Evolutionary conservation across 2,329 filamentous ascomycete genomes (phyloP), one percentile per base, ranked within the genome.

Genomic region (Pseudocercospora vitis): DNA sequence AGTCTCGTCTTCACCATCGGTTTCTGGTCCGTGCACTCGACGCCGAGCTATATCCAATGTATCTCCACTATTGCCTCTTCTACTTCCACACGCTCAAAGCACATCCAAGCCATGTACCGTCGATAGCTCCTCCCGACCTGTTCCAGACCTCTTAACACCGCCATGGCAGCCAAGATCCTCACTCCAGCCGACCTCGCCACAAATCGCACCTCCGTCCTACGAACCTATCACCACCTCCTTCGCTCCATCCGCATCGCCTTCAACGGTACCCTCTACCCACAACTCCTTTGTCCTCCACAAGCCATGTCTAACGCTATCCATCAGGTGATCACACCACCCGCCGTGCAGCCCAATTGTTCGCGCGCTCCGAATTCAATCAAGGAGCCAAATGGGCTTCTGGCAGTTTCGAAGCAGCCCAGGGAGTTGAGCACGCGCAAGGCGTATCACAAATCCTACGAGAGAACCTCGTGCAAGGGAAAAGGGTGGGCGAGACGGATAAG

Each of bases 231-330:
- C 67, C 80, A 87, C 62, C 76, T 97, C 35, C 78, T 95, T 64
- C 90, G 92, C 58, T 88, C 91, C 18, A 84, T 89, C 28, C 80
- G 85, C 60, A 78, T 95, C 60, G 91, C 91, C 56, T 99, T 99
- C 70, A 77, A 86, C 76, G 89, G 91, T 92, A 46, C 39, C 19
- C 7, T 32, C 29, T 32, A 9, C 7, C 64, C 11, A 53, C 39
- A 9, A 2, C 37, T 9, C 8, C 16, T 19, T 7, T 16, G 21
- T 28, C 35, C 23, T 3, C n/a, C 23, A 9, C 39, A n/a, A 40
- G 16, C 24, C 23, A 8, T 32, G 11, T 33, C 31, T 7, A 33
- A 5, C 31, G 6, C 39, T 48, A 12, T 50, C 26, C 35, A n/a
- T n/a, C 7, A 14, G 91, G 87, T 65, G 92, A 97, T 68, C 64